These are phyloP conservation scores for Sarocladiaceae sp. DNA, from an alignment of 2,329 filamentous ascomycete genomes.

Conservation along the genomic window DNA sequence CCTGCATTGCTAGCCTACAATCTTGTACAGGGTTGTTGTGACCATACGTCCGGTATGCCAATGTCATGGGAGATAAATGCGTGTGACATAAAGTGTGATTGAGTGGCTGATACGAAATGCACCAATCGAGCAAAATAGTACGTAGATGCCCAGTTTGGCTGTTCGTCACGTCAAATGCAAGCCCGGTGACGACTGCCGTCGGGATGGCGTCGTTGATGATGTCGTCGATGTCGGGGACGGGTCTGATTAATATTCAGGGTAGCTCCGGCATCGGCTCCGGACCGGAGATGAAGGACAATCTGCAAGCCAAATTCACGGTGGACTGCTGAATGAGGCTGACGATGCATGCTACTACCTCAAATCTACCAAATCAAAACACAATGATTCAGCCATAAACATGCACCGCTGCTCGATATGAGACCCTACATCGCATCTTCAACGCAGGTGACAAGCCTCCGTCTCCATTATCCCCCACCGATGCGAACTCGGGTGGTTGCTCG, in stretches of 20 bases:
- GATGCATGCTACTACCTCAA: neutral
- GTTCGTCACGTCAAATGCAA: neutral
- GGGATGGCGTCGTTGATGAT: neutral
- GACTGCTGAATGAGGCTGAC: neutral
- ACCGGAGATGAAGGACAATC: neutral
- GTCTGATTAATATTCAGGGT: neutral
- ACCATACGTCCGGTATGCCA: too few relatives aligned
- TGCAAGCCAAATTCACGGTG: neutral
- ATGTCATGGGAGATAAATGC: too few relatives aligned
- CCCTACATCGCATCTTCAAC: too few relatives aligned
- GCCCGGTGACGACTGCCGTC: neutral
- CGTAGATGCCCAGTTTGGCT: neutral
- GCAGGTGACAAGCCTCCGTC: neutral
- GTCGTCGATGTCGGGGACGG: conserved; percentile 3
- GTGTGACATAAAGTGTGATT: too few relatives aligned
- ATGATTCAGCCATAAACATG: too few relatives aligned
- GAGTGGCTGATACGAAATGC: too few relatives aligned
- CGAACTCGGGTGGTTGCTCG: neutral
- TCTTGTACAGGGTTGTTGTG: too few relatives aligned
- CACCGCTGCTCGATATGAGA: too few relatives aligned
- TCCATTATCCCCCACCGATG: neutral
- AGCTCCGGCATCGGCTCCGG: conserved; percentile 5
- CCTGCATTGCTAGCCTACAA: too few relatives aligned
- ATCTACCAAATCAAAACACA: neutral
- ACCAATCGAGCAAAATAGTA: neutral